phyloP scores from a whole-genome alignment of 805 yeast genomes.

The Ogataea neopini region DNA sequence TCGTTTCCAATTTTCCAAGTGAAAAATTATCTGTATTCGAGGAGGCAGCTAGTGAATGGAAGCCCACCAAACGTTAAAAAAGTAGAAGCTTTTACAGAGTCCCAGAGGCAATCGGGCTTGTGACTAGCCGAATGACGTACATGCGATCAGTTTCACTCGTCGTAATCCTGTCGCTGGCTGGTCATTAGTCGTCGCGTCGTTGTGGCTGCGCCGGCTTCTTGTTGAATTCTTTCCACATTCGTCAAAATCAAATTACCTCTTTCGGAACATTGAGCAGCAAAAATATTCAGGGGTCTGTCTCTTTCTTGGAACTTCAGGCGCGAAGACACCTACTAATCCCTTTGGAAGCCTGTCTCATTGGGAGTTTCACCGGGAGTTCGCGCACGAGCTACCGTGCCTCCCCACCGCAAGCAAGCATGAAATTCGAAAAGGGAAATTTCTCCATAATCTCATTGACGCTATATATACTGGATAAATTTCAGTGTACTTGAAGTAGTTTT shows the following conservation, averaged over 20 bases:
- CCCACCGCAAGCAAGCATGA: slow-evolving; percentile 12
- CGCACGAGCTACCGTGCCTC: slow-evolving; percentile 1
- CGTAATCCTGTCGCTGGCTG: no score
- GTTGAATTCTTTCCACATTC: slow-evolving; percentile 16
- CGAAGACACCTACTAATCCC: no score
- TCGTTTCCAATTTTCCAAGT: no score
- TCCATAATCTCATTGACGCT: slow-evolving; percentile 14
- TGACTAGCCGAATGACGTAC: no score
- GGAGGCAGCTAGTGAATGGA: no score
- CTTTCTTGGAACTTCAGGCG: neutral
- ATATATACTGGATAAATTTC: slow-evolving; percentile 10
- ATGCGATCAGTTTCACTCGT: no score
- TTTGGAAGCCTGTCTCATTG: no score
- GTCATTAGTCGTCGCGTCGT: neutral
- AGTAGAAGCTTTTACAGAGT: no score
- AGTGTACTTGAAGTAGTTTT: slow-evolving; percentile 1
- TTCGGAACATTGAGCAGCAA: slow-evolving; percentile 12
- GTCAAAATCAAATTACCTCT: slow-evolving; percentile 21
- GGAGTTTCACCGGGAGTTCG: neutral
- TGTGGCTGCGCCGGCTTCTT: neutral
- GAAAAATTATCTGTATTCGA: no score
- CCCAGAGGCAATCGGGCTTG: no score
- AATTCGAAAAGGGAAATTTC: slow-evolving; percentile 21
- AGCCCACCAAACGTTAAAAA: no score
- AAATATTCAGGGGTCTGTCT: slow-evolving; percentile 4